A percentile compares a stretch with the other conserved stretches of the same genome.
These are phyloP conservation scores for Backusella sp. DNA, from an alignment of 192 early-diverging fungal genomes.

Conservation along the genomic window DNA sequence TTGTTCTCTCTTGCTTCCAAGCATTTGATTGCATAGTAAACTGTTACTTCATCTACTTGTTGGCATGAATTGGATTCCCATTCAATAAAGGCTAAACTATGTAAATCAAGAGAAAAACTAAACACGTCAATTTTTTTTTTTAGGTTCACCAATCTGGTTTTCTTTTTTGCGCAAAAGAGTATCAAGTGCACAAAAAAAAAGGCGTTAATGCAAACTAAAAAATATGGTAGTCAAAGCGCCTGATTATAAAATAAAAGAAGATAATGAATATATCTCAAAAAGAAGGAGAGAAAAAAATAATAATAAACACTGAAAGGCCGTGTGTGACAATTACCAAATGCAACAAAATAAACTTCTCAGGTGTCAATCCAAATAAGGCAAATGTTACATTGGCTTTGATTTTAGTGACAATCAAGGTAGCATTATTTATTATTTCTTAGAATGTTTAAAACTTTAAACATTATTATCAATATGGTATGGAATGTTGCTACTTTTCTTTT, in stretches of 20 bases:
- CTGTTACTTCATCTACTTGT: too few species aligned
- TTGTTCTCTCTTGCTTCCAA: too few species aligned
- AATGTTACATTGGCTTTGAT: constrained; percentile 6
- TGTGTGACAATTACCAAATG: not conserved
- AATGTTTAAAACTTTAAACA: not conserved
- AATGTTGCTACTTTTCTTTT: not conserved
- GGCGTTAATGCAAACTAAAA: not conserved
- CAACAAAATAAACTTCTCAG: not conserved
- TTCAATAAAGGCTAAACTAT: too few species aligned
- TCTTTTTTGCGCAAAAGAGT: not conserved
- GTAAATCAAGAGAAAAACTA: too few species aligned
- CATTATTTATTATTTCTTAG: not conserved
- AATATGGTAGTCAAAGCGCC: too few species aligned
- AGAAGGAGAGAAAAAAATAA: not conserved
- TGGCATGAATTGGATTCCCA: too few species aligned
- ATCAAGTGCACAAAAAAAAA: not conserved
- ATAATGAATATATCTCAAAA: not conserved
- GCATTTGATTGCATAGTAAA: too few species aligned
- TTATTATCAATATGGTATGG: not conserved
- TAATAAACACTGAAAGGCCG: not conserved
- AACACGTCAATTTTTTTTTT: too few species aligned
- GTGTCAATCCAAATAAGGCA: not conserved
- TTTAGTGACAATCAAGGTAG: not conserved
- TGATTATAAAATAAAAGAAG: not conserved
- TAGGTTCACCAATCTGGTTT: not conserved